phyloP scores from a whole-genome alignment of 371 early-diverging fungal species.

The Mucor plumbeus region DNA sequence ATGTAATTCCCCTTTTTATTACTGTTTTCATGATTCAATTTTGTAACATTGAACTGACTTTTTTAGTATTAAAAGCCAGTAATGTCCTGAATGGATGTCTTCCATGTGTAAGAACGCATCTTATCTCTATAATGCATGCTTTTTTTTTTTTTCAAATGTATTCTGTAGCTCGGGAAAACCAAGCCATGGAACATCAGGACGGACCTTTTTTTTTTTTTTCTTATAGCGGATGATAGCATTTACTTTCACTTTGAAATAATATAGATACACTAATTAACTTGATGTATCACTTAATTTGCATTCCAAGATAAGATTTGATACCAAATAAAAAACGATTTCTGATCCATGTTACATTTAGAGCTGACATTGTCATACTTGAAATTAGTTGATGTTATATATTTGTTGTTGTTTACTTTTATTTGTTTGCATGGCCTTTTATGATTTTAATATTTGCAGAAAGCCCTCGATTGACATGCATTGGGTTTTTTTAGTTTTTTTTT shows the following conservation, averaged over 20 bases:
- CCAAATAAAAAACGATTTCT: constrained; percentile 1
- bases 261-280: too few species aligned
- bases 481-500: too few species aligned
- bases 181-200: not conserved
- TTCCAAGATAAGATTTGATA: not conserved
- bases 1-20: not conserved
- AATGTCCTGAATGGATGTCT: constrained; percentile 1
- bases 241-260: too few species aligned
- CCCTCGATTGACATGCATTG: too few species aligned
- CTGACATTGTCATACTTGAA: constrained; percentile 1
- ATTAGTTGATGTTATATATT: not conserved
- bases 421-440: too few species aligned
- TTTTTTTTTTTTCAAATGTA: not conserved
- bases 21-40: not conserved
- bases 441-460: too few species aligned
- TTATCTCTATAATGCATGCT: not conserved
- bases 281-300: not conserved
- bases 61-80: not conserved
- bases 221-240: too few species aligned
- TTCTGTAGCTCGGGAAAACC: not conserved
- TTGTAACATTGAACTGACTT: not conserved
- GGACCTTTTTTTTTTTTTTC: too few species aligned
- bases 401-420: not conserved
- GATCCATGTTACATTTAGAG: constrained; percentile 1
- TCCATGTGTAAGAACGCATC: not conserved